Evolutionary conservation across 2,329 filamentous ascomycete species (phyloP), one percentile per base, ranked within the genome.

Genomic region (Fusarium protoensiforme): DNA sequence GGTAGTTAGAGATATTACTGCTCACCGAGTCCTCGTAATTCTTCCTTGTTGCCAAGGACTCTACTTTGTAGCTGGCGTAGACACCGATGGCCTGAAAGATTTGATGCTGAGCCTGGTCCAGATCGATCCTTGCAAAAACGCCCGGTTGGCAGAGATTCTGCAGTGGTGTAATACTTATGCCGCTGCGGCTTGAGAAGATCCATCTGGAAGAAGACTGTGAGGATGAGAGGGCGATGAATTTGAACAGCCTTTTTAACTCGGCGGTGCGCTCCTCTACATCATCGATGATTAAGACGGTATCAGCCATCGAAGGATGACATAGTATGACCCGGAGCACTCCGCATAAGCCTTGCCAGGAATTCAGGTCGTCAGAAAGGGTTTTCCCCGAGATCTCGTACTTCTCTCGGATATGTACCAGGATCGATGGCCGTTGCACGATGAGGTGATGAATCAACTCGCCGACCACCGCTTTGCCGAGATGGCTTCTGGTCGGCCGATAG

Each of bases 301-400:
- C 10, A 20, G 18, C 1, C 38, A 39, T 39, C 18, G 38, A 39
- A 1, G 0, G 0, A 11, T 20, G 38, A 1, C 2, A 2, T 7
- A 39, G 18, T 5, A 39, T 39, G 38, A 20, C 5, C n/a, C 0
- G n/a, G 1, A 39, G n/a, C 11, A 39, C 18, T 2, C 5, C 2
- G 18, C 0, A 10, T 3, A 20, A 39, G 2, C 3, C 9, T 13
- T 39, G 18, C 4, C 0, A 20, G 16, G 36, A 38, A n/a, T 1
- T 8, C 8, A 38, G 16, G 4, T n/a, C 36, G 18, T 18, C 4
- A 16, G 7, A 38, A 7, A 10, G 36, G 4, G 36, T 5, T 38
- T 18, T 10, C 16, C 18, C 36, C 1, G 36, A 16, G 14, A 38
- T 8, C 18, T 39, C 36, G 36, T 38, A 5, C n/a, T 5, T 39